phyloP scores from a whole-genome alignment of 2,329 filamentous ascomycete genomes.

The Dichotomopilus funicola region DNA sequence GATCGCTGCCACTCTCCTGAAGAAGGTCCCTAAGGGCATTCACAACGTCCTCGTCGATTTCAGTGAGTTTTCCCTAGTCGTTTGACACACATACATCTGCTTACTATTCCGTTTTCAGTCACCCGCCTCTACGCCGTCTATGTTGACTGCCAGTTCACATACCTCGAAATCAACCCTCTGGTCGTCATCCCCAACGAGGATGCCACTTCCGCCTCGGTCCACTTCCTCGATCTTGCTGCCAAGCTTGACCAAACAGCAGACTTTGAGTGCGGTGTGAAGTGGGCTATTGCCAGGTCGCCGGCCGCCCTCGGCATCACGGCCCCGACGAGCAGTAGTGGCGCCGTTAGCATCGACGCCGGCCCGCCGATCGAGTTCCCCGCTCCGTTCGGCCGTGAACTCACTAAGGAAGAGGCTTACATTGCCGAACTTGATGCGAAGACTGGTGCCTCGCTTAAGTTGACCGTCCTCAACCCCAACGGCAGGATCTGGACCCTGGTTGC shows the following conservation, averaged over 20 bases:
- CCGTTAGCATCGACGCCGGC: conserved; percentile 90
- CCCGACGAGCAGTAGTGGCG: conserved; percentile 55
- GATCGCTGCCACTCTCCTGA: conserved; percentile 77
- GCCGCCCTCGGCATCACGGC: conserved; percentile 74
- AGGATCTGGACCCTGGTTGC: conserved; percentile 98
- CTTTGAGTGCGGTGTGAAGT: conserved; percentile 98
- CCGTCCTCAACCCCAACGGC: conserved; percentile 83
- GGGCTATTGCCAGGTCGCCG: conserved; percentile 90
- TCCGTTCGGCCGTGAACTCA: conserved; percentile 95
- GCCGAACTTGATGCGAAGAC: conserved; percentile 98
- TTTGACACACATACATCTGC: background rate
- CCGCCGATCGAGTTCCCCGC: conserved; percentile 99
- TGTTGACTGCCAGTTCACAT: conserved; percentile 99
- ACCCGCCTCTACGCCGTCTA: conserved; percentile 97
- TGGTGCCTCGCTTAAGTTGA: conserved; percentile 96
- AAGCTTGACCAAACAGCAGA: conserved; percentile 99
- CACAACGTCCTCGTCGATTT: conserved; percentile 99
- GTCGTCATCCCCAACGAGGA: conserved; percentile 95
- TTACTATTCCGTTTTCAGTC: conserved; percentile 35
- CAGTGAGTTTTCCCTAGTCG: conserved; percentile 37
- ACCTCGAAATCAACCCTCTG: conserved; percentile 99
- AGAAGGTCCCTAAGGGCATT: conserved; percentile 88
- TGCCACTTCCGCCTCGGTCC: conserved; percentile 84
- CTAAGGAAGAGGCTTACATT: conserved; percentile 99
- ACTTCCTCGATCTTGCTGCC: conserved; percentile 97